These are phyloP conservation scores for Xylariales sp. DNA, from an alignment of 2,329 filamentous ascomycete species.

Conservation along the genomic window DNA sequence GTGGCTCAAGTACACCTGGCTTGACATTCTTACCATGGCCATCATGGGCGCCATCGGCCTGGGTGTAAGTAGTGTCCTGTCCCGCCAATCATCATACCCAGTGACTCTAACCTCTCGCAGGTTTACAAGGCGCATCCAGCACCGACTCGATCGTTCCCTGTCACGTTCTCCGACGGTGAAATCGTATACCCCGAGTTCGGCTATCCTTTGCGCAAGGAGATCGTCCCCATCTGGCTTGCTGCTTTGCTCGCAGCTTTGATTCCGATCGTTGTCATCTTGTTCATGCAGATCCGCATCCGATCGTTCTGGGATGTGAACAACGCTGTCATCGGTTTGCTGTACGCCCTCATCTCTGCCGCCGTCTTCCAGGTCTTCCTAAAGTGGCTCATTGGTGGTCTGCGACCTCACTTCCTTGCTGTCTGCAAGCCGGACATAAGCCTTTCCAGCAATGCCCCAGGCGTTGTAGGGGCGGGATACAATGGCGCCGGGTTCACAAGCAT, in stretches of 20 bases:
- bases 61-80: conserved; percentile 44
- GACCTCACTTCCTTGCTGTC: conserved; percentile 68
- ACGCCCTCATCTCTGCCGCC: conserved; percentile 64
- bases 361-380: conserved; percentile 76
- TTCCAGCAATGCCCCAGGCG: conserved; percentile 35
- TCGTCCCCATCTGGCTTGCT: conserved; percentile 66
- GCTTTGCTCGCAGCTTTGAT: conserved; percentile 61
- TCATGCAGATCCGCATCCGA: conserved; percentile 63
- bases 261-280: conserved; percentile 60
- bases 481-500: conserved; percentile 50
- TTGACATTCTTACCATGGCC: conserved; percentile 65
- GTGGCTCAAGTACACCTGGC: conserved; percentile 63
- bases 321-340: conserved; percentile 59
- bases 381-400: conserved; percentile 67
- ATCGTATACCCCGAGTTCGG: conserved; percentile 67
- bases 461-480: conserved; percentile 37
- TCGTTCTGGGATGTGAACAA: conserved; percentile 71
- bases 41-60: conserved; percentile 62
- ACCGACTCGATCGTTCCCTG: conserved; percentile 63
- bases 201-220: conserved; percentile 65
- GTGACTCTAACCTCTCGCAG: conserved; percentile 27
- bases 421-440: conserved; percentile 58
- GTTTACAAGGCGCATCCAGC: conserved; percentile 62
- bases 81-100: not conserved
- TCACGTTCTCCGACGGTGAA: conserved; percentile 61